phyloP scores from a whole-genome alignment of 768 basidiomycete species.

The Leucocoprinus sp. region DNA sequence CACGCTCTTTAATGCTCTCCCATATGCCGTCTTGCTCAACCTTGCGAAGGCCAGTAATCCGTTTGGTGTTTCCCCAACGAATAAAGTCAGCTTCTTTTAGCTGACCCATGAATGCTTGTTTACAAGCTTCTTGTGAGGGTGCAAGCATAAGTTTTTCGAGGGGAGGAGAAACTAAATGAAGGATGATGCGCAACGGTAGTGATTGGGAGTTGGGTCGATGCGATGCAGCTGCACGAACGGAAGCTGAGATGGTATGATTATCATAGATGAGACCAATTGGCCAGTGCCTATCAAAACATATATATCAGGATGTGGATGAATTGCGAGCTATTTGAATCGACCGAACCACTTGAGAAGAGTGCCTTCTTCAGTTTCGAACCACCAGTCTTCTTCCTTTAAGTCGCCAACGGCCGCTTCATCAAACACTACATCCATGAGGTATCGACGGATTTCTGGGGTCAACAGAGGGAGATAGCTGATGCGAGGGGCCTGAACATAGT shows the following conservation, averaged over 20 bases:
- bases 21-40: slow-evolving; percentile 93
- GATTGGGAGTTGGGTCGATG: slow-evolving; percentile 26
- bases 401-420: slow-evolving; percentile 73
- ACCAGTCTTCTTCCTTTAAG: slow-evolving; percentile 89
- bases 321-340: not conserved
- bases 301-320: slow-evolving; percentile 4
- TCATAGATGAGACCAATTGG: slow-evolving; percentile 92
- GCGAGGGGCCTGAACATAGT: slow-evolving; percentile 85
- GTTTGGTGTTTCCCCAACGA: slow-evolving; percentile 92
- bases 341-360: slow-evolving; percentile 76
- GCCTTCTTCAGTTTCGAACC: slow-evolving; percentile 91
- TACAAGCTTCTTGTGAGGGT: slow-evolving; percentile 78
- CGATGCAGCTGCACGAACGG: slow-evolving; percentile 41
- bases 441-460: slow-evolving; percentile 80
- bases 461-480: slow-evolving; percentile 91
- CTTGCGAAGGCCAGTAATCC: slow-evolving; percentile 85
- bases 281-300: slow-evolving; percentile 89
- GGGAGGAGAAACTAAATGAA: slow-evolving; percentile 86
- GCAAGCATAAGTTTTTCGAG: slow-evolving; percentile 77
- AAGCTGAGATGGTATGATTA: slow-evolving; percentile 61
- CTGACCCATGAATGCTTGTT: slow-evolving; percentile 92
- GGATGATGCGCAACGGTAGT: slow-evolving; percentile 65
- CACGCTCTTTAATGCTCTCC: slow-evolving; percentile 94
- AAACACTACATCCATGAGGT: slow-evolving; percentile 87
- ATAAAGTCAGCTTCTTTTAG: slow-evolving; percentile 96